Evolutionary conservation across 495 filamentous ascomycete species (phyloP).

Genomic region (Daldinia loculata): DNA sequence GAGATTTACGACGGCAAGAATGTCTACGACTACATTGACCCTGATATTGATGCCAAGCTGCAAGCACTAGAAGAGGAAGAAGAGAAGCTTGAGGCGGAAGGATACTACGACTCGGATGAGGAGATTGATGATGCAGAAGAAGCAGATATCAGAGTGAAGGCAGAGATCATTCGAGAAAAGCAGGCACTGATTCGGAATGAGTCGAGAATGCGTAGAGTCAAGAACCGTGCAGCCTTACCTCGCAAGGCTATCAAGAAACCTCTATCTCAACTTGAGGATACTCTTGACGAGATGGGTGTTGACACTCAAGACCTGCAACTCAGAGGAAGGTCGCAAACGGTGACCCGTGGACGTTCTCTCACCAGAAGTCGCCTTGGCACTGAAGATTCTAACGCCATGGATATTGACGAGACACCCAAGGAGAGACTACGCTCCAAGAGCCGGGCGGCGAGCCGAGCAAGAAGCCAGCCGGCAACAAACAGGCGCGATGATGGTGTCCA

Average conservation of each 20-base stretch:
- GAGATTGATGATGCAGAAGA: conserved; percentile 82
- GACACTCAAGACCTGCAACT: conserved; percentile 77
- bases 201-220: conserved; percentile 86
- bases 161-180: conserved; percentile 94
- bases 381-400: conserved; percentile 79
- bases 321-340: conserved; percentile 68
- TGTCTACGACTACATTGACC: conserved; percentile 95
- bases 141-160: conserved; percentile 86
- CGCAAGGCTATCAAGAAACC: conserved; percentile 77
- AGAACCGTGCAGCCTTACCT: conserved; percentile 93
- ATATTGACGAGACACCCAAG: conserved; percentile 73
- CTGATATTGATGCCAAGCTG: conserved; percentile 92
- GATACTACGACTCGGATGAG: conserved; percentile 59
- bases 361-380: conserved; percentile 58
- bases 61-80: conserved; percentile 93
- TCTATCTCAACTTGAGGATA: conserved; percentile 82
- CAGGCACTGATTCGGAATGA: conserved; percentile 87
- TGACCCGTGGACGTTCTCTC: conserved; percentile 71
- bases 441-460: conserved; percentile 79
- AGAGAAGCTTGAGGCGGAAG: conserved; percentile 77
- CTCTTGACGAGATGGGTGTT: conserved; percentile 83
- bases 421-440: conserved; percentile 78
- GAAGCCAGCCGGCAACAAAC: conserved; percentile 80
- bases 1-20: conserved; percentile 94
- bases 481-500: conserved; percentile 82